phyloP scores from a whole-genome alignment of 352 stramenopile genomes.

The Pythium apleroticum region DNA sequence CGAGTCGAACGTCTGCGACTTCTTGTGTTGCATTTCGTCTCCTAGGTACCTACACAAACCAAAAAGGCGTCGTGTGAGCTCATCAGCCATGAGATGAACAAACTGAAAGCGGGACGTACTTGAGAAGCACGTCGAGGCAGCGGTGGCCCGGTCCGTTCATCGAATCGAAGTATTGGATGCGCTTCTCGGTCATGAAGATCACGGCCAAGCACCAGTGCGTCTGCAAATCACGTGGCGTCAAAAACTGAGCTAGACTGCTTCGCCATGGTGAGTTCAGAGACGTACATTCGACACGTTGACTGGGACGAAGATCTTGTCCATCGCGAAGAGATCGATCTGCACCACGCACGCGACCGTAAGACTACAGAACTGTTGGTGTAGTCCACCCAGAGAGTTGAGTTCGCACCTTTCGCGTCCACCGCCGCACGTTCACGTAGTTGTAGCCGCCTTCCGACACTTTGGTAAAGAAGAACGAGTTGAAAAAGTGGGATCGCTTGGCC shows the following conservation, averaged over 20 bases:
- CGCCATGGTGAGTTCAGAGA: constrained; percentile 1
- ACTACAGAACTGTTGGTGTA: too few species aligned
- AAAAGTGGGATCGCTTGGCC: constrained; percentile 71
- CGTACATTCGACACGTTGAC: constrained; percentile 87
- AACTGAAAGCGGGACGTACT: constrained; percentile 31
- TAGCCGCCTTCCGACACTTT: constrained; percentile 82
- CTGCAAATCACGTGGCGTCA: constrained; percentile 27
- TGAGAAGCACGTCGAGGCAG: constrained; percentile 73
- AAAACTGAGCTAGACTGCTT: not conserved
- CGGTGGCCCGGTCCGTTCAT: constrained; percentile 69
- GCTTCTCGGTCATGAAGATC: constrained; percentile 86
- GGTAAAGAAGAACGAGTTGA: constrained; percentile 88
- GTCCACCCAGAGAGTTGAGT: too few species aligned
- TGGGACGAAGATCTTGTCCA: constrained; percentile 89
- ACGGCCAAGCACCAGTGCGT: constrained; percentile 87
- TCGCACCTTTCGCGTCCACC: constrained; percentile 73
- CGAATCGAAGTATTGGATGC: constrained; percentile 89
- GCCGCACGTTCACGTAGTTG: constrained; percentile 82
- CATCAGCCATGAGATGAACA: too few species aligned
- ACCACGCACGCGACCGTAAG: too few species aligned
- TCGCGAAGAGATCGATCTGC: constrained; percentile 85
- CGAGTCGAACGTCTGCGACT: constrained; percentile 60
- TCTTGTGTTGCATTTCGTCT: constrained; percentile 87
- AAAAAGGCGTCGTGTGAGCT: not conserved
- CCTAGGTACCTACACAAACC: constrained; percentile 63